Percentiles rank a stretch among this genome's conserved stretches.
Evolutionary conservation across 1,284 basidiomycete species (phyloP).

Genomic region (Stereum hirsutum): DNA sequence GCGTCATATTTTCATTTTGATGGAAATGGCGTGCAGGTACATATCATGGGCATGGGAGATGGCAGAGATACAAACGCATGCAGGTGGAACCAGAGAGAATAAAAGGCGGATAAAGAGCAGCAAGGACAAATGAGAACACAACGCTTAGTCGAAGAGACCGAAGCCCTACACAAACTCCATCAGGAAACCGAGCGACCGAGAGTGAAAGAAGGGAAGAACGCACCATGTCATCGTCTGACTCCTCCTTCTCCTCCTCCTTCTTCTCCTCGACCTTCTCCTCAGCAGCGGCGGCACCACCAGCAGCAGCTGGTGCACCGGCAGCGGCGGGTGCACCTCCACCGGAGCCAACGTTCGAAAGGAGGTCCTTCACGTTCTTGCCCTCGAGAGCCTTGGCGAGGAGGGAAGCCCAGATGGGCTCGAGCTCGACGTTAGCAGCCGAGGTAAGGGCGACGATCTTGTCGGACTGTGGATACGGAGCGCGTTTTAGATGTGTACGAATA

Average conservation of each 20-base stretch:
- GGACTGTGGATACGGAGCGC: conserved; percentile 49
- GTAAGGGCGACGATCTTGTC: conserved; percentile 89
- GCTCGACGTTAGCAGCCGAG: conserved; percentile 73
- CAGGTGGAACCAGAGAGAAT: conserved; percentile 1
- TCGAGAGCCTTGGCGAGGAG: conserved; percentile 97
- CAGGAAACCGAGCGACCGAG: not conserved
- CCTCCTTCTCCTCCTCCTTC: conserved; percentile 81
- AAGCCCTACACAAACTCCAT: conserved; percentile 43
- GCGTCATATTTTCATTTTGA: no score
- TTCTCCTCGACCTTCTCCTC: conserved; percentile 53
- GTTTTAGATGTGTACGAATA: not conserved
- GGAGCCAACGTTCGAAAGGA: conserved; percentile 86
- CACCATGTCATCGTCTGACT: conserved; percentile 91
- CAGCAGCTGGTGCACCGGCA: conserved; percentile 43
- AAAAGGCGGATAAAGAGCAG: conserved; percentile 10
- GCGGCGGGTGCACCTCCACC: conserved; percentile 76
- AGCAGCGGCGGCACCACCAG: conserved; percentile 50
- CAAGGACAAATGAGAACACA: conserved; percentile 7
- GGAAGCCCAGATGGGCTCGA: conserved; percentile 97
- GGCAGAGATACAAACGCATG: not conserved
- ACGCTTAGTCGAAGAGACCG: conserved; percentile 72
- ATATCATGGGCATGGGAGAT: no score
- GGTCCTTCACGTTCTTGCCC: conserved; percentile 95
- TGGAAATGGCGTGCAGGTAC: no score
- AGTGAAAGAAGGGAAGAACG: conserved; percentile 19